Percentiles rank a stretch among this genome's conserved stretches.
phyloP scores from a whole-genome alignment of 2,329 filamentous ascomycete genomes.

The Dothistroma septosporum region DNA sequence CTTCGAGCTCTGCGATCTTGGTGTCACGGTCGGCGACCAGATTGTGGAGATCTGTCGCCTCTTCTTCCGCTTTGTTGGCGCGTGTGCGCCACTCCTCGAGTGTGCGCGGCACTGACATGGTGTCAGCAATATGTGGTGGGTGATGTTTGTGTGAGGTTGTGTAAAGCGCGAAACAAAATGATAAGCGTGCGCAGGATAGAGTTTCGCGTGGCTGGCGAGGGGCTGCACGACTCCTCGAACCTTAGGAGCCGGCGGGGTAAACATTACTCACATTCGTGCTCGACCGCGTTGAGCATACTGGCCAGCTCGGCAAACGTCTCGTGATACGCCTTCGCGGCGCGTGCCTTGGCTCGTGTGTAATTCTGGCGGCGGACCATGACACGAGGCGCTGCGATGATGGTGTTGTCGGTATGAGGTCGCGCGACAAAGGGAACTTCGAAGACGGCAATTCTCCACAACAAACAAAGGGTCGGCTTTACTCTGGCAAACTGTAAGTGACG shows the following conservation, averaged over 20 bases:
- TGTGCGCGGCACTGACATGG: background rate
- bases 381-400: background rate
- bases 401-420: background rate
- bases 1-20: background rate
- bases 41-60: background rate
- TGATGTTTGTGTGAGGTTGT: background rate
- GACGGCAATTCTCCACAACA: background rate
- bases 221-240: background rate
- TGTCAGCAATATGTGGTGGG: background rate
- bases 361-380: background rate
- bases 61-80: background rate
- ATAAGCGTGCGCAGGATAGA: background rate
- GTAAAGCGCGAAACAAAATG: too few species aligned
- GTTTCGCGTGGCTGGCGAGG: background rate
- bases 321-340: background rate
- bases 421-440: too few species aligned
- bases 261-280: too few species aligned
- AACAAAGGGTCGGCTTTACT: background rate
- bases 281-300: background rate
- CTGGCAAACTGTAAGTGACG: background rate
- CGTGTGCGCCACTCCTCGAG: background rate
- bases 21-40: background rate
- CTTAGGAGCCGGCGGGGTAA: too few species aligned
- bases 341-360: background rate
- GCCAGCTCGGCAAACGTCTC: background rate